Conservation (phyloP, 2,329 filamentous ascomycete genomes). For the Chaetomium strumarium region DNA sequence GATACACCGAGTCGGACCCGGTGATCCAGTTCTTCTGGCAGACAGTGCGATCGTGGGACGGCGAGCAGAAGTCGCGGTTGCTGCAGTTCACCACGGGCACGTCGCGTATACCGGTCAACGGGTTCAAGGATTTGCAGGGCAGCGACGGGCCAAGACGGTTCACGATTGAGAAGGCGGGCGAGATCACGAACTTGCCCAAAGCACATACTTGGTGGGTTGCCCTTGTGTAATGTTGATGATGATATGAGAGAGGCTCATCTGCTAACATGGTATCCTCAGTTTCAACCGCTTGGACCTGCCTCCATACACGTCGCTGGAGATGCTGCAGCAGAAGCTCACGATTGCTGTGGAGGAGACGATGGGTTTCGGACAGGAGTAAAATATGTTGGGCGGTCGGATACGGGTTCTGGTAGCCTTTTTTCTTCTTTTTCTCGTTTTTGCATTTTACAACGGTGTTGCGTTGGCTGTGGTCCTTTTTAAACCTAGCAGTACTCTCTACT, state of each 20-base stretch:
- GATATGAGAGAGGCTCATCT: constrained; percentile 15
- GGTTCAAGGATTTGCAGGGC: constrained; percentile 97
- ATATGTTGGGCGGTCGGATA: neutral
- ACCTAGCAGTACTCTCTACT: neutral
- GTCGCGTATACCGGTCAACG: constrained; percentile 95
- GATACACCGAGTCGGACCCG: constrained; percentile 95
- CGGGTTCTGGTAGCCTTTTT: neutral
- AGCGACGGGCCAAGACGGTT: constrained; percentile 93
- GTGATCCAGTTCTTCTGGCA: constrained; percentile 99
- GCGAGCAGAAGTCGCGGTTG: constrained; percentile 93
- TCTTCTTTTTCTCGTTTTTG: neutral
- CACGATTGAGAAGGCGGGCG: constrained; percentile 96
- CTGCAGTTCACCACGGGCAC: constrained; percentile 97
- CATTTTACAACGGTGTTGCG: constrained; percentile 2
- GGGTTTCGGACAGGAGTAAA: constrained; percentile 96
- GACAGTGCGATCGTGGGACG: constrained; percentile 92
- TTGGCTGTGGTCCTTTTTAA: neutral
- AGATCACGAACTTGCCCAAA: constrained; percentile 85
- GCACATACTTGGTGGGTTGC: constrained; percentile 85
- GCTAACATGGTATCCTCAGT: constrained; percentile 41
- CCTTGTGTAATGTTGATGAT: neutral
- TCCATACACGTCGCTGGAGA: constrained; percentile 83
- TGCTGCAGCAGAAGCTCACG: constrained; percentile 81
- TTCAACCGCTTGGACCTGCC: constrained; percentile 97
- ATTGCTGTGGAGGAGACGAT: constrained; percentile 98